Conservation (phyloP, 2,329 filamentous ascomycete species). For the Thelonectria olida region DNA sequence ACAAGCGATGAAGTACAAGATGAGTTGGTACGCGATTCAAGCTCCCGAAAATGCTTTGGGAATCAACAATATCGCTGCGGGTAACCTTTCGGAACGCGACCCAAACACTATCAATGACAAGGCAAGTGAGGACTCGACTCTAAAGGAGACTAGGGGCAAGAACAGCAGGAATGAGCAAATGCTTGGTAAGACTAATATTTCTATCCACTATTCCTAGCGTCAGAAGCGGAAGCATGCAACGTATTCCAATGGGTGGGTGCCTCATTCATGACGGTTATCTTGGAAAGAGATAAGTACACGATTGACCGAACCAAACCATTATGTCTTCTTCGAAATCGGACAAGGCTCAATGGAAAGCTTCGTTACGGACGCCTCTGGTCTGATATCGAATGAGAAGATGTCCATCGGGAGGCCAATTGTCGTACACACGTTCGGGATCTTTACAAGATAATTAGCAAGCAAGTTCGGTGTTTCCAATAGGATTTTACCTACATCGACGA, state of each 20-base stretch:
- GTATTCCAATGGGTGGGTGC: neutral
- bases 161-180: neutral
- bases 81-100: neutral
- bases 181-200: conserved; percentile 3
- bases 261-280: neutral
- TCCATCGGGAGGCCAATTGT: conserved; percentile 90
- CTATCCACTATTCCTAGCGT: neutral
- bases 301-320: too few species aligned
- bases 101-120: neutral
- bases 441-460: neutral
- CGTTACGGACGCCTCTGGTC: conserved; percentile 65
- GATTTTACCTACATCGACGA: conserved; percentile 69
- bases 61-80: neutral
- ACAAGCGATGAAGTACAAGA: too few species aligned
- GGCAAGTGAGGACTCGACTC: conserved; percentile 1
- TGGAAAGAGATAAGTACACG: too few species aligned
- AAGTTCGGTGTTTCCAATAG: neutral
- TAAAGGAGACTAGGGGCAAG: neutral
- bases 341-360: conserved; percentile 41
- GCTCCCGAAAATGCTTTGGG: neutral
- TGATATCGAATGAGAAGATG: conserved; percentile 94
- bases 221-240: neutral
- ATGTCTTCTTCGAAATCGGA: conserved; percentile 24
- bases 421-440: conserved; percentile 89
- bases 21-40: conserved; percentile 1